These are phyloP conservation scores for Suillus discolor DNA, from an alignment of 768 basidiomycete genomes.

Conservation along the genomic window DNA sequence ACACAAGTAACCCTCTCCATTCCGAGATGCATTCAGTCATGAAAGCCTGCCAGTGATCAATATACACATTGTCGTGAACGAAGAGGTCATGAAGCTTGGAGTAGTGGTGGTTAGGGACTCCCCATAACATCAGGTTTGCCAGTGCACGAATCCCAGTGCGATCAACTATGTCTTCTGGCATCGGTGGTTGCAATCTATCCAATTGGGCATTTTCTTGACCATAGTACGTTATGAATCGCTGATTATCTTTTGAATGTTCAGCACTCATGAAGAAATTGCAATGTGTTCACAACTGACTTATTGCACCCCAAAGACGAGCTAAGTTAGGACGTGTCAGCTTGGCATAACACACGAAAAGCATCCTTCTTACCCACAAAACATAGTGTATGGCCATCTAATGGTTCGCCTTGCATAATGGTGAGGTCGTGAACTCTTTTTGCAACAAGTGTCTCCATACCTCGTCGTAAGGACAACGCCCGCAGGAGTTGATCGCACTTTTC, in stretches of 20 bases:
- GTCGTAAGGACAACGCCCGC: constrained; percentile 41
- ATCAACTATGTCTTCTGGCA: constrained; percentile 39
- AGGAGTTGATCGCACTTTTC: constrained; percentile 47
- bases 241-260: constrained; percentile 37
- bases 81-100: constrained; percentile 45
- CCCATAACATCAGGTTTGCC: constrained; percentile 42
- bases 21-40: constrained; percentile 40
- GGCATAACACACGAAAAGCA: background rate
- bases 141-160: constrained; percentile 33
- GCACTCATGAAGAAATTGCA: background rate
- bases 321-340: constrained; percentile 11
- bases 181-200: constrained; percentile 46
- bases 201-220: constrained; percentile 54
- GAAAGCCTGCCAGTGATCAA: constrained; percentile 49
- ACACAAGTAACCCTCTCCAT: constrained; percentile 43
- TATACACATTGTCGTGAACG: constrained; percentile 52
- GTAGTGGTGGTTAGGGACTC: constrained; percentile 41
- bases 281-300: constrained; percentile 35
- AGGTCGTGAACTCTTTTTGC: background rate
- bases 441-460: constrained; percentile 31
- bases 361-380: constrained; percentile 37
- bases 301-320: constrained; percentile 46
- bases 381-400: constrained; percentile 38
- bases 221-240: constrained; percentile 52
- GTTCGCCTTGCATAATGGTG: constrained; percentile 23